Evolutionary conservation across 148 eudicot species (phyloP).

Genomic region (Camellia granthamiana): DNA sequence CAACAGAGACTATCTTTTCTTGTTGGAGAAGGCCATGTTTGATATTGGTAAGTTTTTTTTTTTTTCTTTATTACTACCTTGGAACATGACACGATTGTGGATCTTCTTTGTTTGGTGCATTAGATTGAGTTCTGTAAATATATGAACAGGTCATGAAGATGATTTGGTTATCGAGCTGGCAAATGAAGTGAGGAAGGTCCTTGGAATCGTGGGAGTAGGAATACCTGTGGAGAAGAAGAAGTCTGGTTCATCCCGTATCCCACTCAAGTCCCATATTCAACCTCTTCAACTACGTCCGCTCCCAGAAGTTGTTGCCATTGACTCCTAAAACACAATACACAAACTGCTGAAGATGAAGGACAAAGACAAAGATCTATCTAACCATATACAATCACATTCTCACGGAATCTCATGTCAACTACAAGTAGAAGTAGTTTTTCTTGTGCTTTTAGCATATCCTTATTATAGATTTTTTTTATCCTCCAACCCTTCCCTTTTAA

Average conservation of each 20-base stretch:
- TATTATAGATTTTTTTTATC: background rate
- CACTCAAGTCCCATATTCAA: conserved; percentile 42
- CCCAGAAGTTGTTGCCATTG: conserved; percentile 68
- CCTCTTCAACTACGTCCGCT: conserved; percentile 47
- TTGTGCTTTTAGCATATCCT: background rate
- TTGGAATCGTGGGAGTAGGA: conserved; percentile 30
- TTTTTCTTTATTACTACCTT: background rate
- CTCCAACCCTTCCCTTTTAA: background rate
- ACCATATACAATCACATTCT: background rate
- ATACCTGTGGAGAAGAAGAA: conserved; percentile 38
- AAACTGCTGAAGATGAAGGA: background rate
- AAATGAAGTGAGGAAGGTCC: conserved; percentile 79
- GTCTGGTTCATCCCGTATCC: conserved; percentile 29
- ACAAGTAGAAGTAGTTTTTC: background rate
- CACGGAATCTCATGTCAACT: background rate
- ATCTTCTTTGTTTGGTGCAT: background rate
- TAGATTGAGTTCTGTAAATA: background rate
- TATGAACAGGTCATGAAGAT: conserved; percentile 76
- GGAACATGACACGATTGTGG: background rate
- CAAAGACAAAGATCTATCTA: conserved; percentile 1
- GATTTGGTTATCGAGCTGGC: conserved; percentile 80
- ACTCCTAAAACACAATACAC: conserved; percentile 29
- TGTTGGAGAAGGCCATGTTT: conserved; percentile 81
- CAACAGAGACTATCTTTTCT: conserved; percentile 83
- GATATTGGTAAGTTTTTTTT: conserved; percentile 54